Evolutionary conservation across 2,329 filamentous ascomycete genomes (phyloP), one percentile per base, ranked within the genome.

Genomic region (Aureobasidium pullulans): DNA sequence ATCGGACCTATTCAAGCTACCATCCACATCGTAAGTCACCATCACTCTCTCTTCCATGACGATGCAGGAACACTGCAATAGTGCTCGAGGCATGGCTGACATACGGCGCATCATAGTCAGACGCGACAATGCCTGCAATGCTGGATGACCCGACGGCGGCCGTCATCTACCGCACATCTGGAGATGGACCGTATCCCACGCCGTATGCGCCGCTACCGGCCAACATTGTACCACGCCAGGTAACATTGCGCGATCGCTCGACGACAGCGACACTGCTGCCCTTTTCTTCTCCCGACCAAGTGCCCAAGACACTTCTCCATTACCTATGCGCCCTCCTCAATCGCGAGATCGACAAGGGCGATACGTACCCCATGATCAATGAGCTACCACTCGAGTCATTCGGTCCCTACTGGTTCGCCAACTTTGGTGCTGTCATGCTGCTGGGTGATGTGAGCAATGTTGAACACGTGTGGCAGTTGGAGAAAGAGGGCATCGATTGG

Each of bases 311-410:
- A 6, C 78, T 96, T 60, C 78, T 93, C 37, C 80, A 81, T 40
- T 94, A 95, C 69, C 83, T 96, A 48, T 88, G 84, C 66, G 88
- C 90, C 68, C 87, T 94, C 75, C 81, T 96, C 67, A 93, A 92
- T 72, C 87, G 89, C 73, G 91, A 96, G 73, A 94, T 96, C 68
- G 89, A 94, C 69, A 89, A 90, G 72, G 91, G 91, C 60, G 90
- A 96, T 72, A 95, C 91, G 1, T 96, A 96, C 72, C 90, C 91
- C 23, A 93, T 95, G 88, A 84, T 87, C 66, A 86, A 92, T 56
- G 79, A 85, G 16, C 84, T 96, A 73, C 78, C 86, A 4, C 76
- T 87, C n/a, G 84, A 88, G 19, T 83, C 81, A 63, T 96, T 96
- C 69, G 86, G 85, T 9, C 78, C 82, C 57, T 94, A 95, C 75